These are phyloP conservation scores for Sclerotinia subarctica DNA, from an alignment of 2,329 filamentous ascomycete genomes.

Conservation along the genomic window DNA sequence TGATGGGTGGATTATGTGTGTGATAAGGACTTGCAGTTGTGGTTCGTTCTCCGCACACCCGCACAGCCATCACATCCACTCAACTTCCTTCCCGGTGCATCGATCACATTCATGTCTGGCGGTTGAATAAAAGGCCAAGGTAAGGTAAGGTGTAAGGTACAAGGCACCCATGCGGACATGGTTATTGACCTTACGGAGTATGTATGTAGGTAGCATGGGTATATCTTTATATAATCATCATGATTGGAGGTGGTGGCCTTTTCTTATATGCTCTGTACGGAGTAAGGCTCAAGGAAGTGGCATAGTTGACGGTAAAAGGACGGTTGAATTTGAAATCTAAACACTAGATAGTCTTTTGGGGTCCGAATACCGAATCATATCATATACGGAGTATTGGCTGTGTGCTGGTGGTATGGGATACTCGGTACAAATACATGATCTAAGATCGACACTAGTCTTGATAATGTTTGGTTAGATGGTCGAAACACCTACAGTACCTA, in stretches of 20 bases:
- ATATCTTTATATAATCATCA: not conserved
- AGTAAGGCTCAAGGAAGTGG: not conserved
- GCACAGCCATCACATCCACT: conserved; percentile 8
- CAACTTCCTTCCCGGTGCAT: conserved; percentile 1
- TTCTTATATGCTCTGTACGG: too few species aligned
- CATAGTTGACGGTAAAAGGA: not conserved
- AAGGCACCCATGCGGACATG: conserved; percentile 8
- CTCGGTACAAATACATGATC: not conserved
- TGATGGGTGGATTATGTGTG: conserved; percentile 8
- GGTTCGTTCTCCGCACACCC: conserved; percentile 17
- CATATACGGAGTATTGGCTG: not conserved
- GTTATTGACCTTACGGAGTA: not conserved
- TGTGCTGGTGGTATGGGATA: not conserved
- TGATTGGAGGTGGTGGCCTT: conserved; percentile 7
- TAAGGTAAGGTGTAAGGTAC: conserved; percentile 7
- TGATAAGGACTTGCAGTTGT: conserved; percentile 13
- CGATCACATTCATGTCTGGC: conserved; percentile 9
- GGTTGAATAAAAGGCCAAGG: conserved; percentile 1
- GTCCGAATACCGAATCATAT: not conserved
- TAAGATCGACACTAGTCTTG: not conserved
- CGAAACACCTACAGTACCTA: conserved; percentile 1
- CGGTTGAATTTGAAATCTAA: not conserved
- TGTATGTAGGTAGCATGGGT: not conserved
- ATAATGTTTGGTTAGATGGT: not conserved
- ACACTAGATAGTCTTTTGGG: not conserved